Conservation (phyloP, 1,139 yeast species). For the Debaryomyces sp. region DNA sequence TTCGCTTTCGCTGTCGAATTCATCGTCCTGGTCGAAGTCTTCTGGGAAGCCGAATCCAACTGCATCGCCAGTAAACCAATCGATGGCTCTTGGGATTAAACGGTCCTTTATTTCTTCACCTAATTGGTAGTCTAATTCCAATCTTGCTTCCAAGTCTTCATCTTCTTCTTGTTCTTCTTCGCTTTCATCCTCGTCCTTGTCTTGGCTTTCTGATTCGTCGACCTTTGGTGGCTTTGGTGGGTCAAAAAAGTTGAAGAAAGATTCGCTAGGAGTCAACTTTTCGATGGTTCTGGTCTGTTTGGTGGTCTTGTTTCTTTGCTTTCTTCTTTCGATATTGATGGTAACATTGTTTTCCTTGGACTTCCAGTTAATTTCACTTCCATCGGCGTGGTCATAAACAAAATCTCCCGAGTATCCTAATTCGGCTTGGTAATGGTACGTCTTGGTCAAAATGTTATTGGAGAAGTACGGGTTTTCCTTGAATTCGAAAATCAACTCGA, state of each 20-base stretch:
- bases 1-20: constrained; percentile 50
- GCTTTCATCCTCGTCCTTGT: constrained; percentile 30
- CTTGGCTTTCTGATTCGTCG: constrained; percentile 48
- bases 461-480: constrained; percentile 75
- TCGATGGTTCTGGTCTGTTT: constrained; percentile 96
- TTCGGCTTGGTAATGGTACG: constrained; percentile 93
- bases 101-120: constrained; percentile 98
- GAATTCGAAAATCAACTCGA: constrained; percentile 83
- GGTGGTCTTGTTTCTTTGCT: constrained; percentile 97
- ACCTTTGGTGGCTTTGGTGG: constrained; percentile 81
- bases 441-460: constrained; percentile 72
- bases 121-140: constrained; percentile 90
- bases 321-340: constrained; percentile 86
- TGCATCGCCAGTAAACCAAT: constrained; percentile 99
- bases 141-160: constrained; percentile 77
- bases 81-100: constrained; percentile 92
- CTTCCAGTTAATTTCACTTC: constrained; percentile 83
- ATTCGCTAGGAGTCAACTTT: constrained; percentile 88
- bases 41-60: constrained; percentile 57
- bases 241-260: constrained; percentile 92
- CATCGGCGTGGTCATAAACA: constrained; percentile 96
- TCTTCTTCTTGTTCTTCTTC: constrained; percentile 61
- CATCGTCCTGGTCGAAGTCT: constrained; percentile 50
- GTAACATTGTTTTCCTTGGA: constrained; percentile 83
- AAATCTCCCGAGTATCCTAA: constrained; percentile 95